A percentile compares a stretch with the other conserved stretches of the same genome.
phyloP scores from a whole-genome alignment of 1,139 yeast genomes.

The Schizosaccharomyces versatilis region DNA sequence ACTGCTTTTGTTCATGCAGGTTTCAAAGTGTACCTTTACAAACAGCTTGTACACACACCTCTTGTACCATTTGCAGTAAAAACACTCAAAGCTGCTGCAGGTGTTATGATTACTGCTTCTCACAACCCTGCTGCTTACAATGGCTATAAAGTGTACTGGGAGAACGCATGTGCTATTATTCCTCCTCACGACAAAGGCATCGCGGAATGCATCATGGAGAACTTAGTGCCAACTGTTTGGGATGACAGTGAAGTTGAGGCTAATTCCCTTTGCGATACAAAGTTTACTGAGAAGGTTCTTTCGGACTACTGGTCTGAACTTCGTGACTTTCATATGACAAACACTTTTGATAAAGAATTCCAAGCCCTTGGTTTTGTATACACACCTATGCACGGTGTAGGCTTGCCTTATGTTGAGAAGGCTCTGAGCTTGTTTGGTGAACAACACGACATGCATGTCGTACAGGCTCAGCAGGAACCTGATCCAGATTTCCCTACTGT shows the following conservation, averaged over 20 bases:
- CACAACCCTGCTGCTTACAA: slow-evolving; percentile 87
- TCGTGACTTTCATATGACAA: not conserved
- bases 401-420: slow-evolving; percentile 23
- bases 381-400: slow-evolving; percentile 94
- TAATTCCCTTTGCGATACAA: not conserved
- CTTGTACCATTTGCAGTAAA: slow-evolving; percentile 76
- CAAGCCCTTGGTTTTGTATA: slow-evolving; percentile 31
- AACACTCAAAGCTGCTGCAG: slow-evolving; percentile 40
- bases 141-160: slow-evolving; percentile 80
- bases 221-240: slow-evolving; percentile 29
- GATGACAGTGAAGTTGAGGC: slow-evolving; percentile 11
- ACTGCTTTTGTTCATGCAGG: slow-evolving; percentile 50
- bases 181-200: slow-evolving; percentile 72
- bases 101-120: slow-evolving; percentile 91
- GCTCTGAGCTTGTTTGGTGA: slow-evolving; percentile 17
- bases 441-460: slow-evolving; percentile 23
- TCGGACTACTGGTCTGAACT: not conserved
- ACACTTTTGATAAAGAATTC: not conserved
- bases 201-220: slow-evolving; percentile 34
- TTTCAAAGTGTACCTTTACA: slow-evolving; percentile 45
- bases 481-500: slow-evolving; percentile 78
- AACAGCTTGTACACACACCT: slow-evolving; percentile 59
- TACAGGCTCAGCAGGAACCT: slow-evolving; percentile 42
- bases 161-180: slow-evolving; percentile 84
- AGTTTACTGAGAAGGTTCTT: not conserved